Conservation (phyloP, 2,329 filamentous ascomycete species). For the Lachnellula subtilissima region DNA sequence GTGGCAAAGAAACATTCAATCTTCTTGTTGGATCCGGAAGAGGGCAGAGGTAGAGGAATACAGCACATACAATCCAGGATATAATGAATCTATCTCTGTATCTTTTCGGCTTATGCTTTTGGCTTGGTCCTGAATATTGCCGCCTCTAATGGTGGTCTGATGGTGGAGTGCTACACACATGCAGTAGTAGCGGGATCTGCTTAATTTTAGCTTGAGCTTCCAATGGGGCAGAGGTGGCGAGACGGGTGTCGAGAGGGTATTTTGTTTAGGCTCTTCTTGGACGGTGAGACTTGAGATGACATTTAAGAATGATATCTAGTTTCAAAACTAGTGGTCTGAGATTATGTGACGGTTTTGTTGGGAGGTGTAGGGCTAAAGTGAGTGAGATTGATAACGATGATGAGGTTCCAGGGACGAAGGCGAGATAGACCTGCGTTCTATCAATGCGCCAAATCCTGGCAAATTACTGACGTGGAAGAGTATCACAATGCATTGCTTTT, state of each 20-base stretch:
- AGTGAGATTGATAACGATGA: not conserved
- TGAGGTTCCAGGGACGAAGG: not conserved
- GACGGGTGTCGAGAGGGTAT: not conserved
- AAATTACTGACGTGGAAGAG: not conserved
- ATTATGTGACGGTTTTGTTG: not conserved
- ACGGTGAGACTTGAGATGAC: not conserved
- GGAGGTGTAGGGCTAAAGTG: not conserved
- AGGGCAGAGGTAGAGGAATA: too few relatives aligned
- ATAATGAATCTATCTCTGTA: too few relatives aligned
- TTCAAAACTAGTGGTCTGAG: fast-evolving
- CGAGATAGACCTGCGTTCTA: not conserved
- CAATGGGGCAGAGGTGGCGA: too few relatives aligned
- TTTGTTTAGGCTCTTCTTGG: not conserved
- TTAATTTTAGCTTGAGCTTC: too few relatives aligned
- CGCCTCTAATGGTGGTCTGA: too few relatives aligned
- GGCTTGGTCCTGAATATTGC: too few relatives aligned
- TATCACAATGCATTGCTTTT: not conserved
- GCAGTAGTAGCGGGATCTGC: too few relatives aligned
- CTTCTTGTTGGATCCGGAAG: too few relatives aligned
- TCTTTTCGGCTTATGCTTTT: too few relatives aligned
- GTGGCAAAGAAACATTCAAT: too few relatives aligned
- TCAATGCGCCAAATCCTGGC: not conserved
- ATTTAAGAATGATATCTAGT: not conserved
- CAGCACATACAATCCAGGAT: too few relatives aligned
- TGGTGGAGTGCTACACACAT: too few relatives aligned